A percentile compares a stretch with the other conserved stretches of the same genome.
Evolutionary conservation across 805 yeast genomes (phyloP).

Genomic region (Nakazawaea wyomingensis): DNA sequence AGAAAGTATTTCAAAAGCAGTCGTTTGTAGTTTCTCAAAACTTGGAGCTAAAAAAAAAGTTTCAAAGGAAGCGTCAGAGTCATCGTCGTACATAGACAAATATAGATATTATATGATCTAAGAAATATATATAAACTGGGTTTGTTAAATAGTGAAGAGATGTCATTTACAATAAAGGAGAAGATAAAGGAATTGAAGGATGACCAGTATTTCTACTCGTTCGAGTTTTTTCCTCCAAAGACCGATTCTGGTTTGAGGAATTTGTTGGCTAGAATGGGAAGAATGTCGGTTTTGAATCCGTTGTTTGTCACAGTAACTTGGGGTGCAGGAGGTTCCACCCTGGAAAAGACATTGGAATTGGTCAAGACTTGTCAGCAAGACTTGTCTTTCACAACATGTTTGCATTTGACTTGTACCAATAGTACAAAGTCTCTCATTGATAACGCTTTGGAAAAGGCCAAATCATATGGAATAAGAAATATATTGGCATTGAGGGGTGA

Average conservation of each 20-base stretch:
- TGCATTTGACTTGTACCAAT: conserved; percentile 95
- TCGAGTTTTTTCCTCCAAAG: conserved; percentile 97
- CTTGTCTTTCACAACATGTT: conserved; percentile 80
- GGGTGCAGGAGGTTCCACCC: conserved; percentile 98
- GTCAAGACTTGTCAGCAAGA: conserved; percentile 74
- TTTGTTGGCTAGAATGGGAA: conserved; percentile 75
- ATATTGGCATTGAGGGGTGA: conserved; percentile 94
- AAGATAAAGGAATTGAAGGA: conserved; percentile 42
- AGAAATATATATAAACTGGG: too few species aligned
- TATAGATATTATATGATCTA: too few species aligned
- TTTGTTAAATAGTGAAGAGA: too few species aligned
- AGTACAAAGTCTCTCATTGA: conserved; percentile 76
- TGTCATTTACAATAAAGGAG: conserved; percentile 38
- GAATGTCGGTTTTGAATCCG: conserved; percentile 88
- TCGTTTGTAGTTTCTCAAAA: conserved; percentile 4
- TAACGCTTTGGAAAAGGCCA: conserved; percentile 67
- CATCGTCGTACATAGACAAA: too few species aligned
- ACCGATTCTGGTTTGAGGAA: conserved; percentile 84
- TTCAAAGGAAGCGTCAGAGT: too few species aligned
- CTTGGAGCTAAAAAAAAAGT: not conserved
- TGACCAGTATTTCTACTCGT: conserved; percentile 66
- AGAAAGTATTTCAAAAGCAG: not conserved
- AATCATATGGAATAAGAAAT: conserved; percentile 74
- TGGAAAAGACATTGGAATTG: conserved; percentile 77
- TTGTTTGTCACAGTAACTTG: conserved; percentile 90